Evolutionary conservation across 805 yeast genomes (phyloP), one percentile per base, ranked within the genome.

Genomic region (Suhomyces xylopsoci): DNA sequence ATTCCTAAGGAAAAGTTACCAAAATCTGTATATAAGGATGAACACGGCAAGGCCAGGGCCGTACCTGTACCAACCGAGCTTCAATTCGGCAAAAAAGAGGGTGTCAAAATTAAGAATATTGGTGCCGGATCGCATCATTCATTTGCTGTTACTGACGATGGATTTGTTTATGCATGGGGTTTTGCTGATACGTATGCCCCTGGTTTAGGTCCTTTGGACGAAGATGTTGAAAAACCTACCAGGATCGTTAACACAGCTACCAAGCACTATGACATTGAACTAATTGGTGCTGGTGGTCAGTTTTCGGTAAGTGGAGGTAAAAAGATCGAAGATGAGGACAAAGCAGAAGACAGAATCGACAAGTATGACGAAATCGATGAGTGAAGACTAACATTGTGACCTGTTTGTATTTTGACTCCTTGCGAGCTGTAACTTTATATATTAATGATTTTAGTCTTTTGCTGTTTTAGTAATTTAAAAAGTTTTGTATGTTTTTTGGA

Each of bases 181-280:
- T 94, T 92, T 66, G 97, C 96, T 45, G 98, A 93, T 59, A 92
- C 97, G 0, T 94, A 90, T 70, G 99, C 96, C 17, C 85, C 93
- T 30, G 99, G 99, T 10, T 84, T 91, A 54, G 99, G 99, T 7
- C 92, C 91, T 17, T 85, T 88, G 36, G 97, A 90, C 46, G 89
- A 82, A 46, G 98, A 94, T 67, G 87, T 90, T 51, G 96, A 84
- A 50, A 75, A 76, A 19, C 99, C 99, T 44, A 88, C 97, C 0
- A 82, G 93, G 68, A 90, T 94, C 62, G 83, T 85, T 60, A 94
- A 96, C 68, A 94, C 98, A 3, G 99, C 99, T 2, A 91, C 97
- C 0, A 87, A 84, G 62, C 82, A 81, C 51, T 86, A 88, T 51
- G 81, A 86, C 57, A 90, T 94, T 60, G 65, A 76, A 44, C 58